Evolutionary conservation across 441 rosid genomes (phyloP).

Genomic region (Syzygium malaccense): DNA sequence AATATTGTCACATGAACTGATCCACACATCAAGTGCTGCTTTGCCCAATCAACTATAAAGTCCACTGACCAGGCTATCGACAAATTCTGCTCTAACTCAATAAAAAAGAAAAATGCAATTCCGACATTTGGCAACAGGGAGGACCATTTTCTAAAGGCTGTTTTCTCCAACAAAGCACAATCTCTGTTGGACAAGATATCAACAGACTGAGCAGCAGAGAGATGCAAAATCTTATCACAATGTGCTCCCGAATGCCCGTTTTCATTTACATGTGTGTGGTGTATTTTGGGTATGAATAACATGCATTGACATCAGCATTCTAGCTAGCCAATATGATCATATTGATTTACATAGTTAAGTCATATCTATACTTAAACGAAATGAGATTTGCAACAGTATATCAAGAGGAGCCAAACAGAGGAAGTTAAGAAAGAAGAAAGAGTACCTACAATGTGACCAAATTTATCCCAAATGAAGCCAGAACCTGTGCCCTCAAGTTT

Average conservation of each 20-base stretch:
- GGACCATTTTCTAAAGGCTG: background rate
- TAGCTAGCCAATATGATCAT: background rate
- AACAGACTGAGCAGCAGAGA: background rate
- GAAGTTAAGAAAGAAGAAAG: background rate
- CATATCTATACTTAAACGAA: background rate
- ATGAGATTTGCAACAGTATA: background rate
- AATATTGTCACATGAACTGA: background rate
- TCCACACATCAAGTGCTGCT: background rate
- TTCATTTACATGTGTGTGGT: background rate
- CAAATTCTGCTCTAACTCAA: background rate
- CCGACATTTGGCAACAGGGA: background rate
- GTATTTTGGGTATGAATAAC: background rate
- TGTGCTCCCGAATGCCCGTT: background rate
- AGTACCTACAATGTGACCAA: conserved; percentile 84
- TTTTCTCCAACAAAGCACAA: background rate
- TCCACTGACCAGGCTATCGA: background rate
- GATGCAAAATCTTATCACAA: background rate
- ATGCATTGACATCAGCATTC: background rate
- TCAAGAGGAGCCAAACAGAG: background rate
- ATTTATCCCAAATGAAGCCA: conserved; percentile 89
- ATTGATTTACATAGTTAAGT: background rate
- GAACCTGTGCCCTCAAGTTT: conserved; percentile 89
- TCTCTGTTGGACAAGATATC: background rate
- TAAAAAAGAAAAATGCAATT: background rate
- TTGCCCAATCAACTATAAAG: background rate